Evolutionary conservation across 192 early-diverging fungal genomes (phyloP).

Genomic region (Linnemannia hyalina): DNA sequence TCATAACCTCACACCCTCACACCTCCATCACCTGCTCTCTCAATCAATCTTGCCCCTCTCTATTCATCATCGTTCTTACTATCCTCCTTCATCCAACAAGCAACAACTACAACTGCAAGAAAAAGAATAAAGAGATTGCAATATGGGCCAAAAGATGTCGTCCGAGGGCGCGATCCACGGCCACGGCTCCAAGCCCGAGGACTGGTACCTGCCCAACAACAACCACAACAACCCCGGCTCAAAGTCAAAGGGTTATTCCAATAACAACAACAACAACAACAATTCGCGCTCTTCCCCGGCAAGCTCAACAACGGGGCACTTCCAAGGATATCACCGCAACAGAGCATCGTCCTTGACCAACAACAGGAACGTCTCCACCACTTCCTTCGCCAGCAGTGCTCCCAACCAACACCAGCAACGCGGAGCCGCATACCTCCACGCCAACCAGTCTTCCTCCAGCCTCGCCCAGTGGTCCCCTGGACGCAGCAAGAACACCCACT

Average conservation of each 20-base stretch:
- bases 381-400: slow-evolving; percentile 44
- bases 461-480: slow-evolving; percentile 46
- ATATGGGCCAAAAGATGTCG: slow-evolving; percentile 49
- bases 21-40: background rate
- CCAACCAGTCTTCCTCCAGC: slow-evolving; percentile 47
- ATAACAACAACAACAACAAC: background rate
- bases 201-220: slow-evolving; percentile 37
- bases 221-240: background rate
- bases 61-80: background rate
- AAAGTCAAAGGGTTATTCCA: background rate
- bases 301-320: slow-evolving; percentile 48
- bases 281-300: slow-evolving; percentile 30
- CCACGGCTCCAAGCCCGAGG: slow-evolving; percentile 35
- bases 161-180: slow-evolving; percentile 33
- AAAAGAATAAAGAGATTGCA: background rate
- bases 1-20: slow-evolving; percentile 3
- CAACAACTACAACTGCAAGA: background rate
- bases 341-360: slow-evolving; percentile 40
- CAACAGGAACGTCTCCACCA: slow-evolving; percentile 44
- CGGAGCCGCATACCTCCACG: slow-evolving; percentile 37
- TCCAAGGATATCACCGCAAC: slow-evolving; percentile 31
- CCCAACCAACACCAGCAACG: slow-evolving; percentile 28
- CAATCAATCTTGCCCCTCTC: background rate
- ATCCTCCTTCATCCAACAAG: background rate
- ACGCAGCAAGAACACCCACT: slow-evolving; percentile 26